These are phyloP conservation scores for Aspergillus japonicus DNA, from an alignment of 2,329 filamentous ascomycete species.

Conservation along the genomic window DNA sequence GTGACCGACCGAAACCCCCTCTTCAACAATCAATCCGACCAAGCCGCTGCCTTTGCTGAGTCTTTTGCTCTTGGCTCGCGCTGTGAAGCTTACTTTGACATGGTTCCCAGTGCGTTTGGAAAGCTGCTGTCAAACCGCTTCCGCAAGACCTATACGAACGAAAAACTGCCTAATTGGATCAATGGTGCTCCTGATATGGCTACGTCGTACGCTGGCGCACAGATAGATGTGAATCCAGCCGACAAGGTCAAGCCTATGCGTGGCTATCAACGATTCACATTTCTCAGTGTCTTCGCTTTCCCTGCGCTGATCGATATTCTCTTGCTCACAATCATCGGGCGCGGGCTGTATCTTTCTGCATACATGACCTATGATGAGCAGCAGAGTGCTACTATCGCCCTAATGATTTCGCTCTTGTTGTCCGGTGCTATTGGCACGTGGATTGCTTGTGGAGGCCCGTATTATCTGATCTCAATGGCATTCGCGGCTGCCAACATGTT, in stretches of 20 bases:
- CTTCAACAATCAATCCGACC: conserved; percentile 61
- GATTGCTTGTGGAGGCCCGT: conserved; percentile 63
- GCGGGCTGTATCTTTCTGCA: conserved; percentile 61
- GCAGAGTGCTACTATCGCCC: conserved; percentile 55
- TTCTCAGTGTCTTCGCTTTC: conserved; percentile 61
- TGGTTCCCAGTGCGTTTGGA: conserved; percentile 51
- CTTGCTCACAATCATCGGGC: conserved; percentile 58
- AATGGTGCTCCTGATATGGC: conserved; percentile 52
- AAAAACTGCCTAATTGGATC: conserved; percentile 52
- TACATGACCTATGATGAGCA: conserved; percentile 53
- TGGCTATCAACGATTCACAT: conserved; percentile 54
- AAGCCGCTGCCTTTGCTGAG: conserved; percentile 64
- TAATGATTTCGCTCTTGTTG: conserved; percentile 59
- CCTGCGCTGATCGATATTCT: conserved; percentile 63
- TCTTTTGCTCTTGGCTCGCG: conserved; percentile 63
- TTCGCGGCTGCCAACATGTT: conserved; percentile 58
- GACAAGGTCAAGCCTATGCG: conserved; percentile 46
- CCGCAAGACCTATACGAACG: conserved; percentile 45
- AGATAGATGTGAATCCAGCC: conserved; percentile 54
- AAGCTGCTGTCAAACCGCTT: conserved; percentile 44
- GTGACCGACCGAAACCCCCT: conserved; percentile 62
- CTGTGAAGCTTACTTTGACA: conserved; percentile 62
- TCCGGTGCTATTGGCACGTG: conserved; percentile 63
- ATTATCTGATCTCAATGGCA: conserved; percentile 59
- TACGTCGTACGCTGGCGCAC: conserved; percentile 53